A percentile compares a stretch with the other conserved stretches of the same genome.
These are phyloP conservation scores for Naganishia vishniacii DNA, from an alignment of 768 basidiomycete genomes.

Conservation along the genomic window DNA sequence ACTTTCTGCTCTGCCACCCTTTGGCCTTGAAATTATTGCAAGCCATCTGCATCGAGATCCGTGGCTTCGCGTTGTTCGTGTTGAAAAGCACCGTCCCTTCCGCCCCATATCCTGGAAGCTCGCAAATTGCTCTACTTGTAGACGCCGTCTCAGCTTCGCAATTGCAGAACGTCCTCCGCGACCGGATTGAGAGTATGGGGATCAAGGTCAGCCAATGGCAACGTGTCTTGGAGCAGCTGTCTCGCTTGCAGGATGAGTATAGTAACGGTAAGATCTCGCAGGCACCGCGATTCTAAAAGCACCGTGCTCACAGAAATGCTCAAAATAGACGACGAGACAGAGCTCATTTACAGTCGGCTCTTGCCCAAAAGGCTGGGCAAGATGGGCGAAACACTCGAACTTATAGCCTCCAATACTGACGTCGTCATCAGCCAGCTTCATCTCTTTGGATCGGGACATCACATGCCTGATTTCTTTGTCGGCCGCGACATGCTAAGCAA, in stretches of 20 bases:
- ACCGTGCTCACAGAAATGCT: neutral
- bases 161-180: constrained; percentile 3
- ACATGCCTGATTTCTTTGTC: neutral
- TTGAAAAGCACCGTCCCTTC: neutral
- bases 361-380: neutral
- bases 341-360: neutral
- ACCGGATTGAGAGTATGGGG: constrained; percentile 1
- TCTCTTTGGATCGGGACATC: neutral
- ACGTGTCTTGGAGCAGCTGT: neutral
- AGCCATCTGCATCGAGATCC: constrained; percentile 7
- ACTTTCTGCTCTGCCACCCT: constrained; percentile 8
- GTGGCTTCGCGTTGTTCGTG: constrained; percentile 8
- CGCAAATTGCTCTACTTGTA: neutral
- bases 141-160: constrained; percentile 6
- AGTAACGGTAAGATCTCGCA: neutral
- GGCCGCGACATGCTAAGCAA: constrained; percentile 14
- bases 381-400: neutral
- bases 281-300: neutral
- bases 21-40: neutral
- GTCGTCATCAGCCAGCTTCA: neutral
- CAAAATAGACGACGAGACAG: neutral
- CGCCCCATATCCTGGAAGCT: constrained; percentile 5
- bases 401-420: neutral
- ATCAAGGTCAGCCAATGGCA: neutral
- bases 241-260: neutral